Conservation (phyloP, 2,329 filamentous ascomycete species). For the Diaporthe australafricana region DNA sequence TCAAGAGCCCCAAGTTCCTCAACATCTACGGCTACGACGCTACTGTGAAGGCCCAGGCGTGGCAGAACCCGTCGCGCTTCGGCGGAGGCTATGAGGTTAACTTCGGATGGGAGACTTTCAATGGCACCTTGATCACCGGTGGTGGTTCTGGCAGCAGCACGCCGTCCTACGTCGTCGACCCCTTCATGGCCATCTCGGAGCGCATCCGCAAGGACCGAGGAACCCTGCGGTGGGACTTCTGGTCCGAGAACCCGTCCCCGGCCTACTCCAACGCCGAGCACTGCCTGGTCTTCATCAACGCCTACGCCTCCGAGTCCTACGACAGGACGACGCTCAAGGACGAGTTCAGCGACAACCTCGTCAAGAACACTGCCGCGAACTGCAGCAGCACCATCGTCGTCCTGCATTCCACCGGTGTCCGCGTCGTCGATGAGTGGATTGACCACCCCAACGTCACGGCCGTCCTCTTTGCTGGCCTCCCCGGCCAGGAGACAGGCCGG, state of each 20-base stretch:
- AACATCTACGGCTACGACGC: conserved; percentile 70
- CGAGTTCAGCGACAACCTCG: conserved; percentile 70
- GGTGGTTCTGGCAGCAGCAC: conserved; percentile 73
- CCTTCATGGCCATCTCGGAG: conserved; percentile 65
- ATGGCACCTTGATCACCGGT: conserved; percentile 57
- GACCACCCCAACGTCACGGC: conserved; percentile 74
- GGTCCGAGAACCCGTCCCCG: conserved; percentile 35
- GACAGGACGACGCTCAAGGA: conserved; percentile 73
- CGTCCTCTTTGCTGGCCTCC: conserved; percentile 72
- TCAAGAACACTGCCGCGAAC: conserved; percentile 66
- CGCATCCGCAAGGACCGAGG: conserved; percentile 68
- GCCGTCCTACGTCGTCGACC: conserved; percentile 83
- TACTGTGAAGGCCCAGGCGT: conserved; percentile 51
- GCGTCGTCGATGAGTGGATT: conserved; percentile 70
- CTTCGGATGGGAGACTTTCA: conserved; percentile 50
- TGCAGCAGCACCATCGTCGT: conserved; percentile 74
- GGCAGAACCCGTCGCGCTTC: conserved; percentile 33
- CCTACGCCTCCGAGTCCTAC: conserved; percentile 79
- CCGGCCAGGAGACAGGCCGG: conserved; percentile 71
- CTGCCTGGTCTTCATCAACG: conserved; percentile 76
- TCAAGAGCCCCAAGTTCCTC: conserved; percentile 67
- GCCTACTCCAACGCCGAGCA: conserved; percentile 35
- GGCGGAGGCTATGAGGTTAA: conserved; percentile 68
- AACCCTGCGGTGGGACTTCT: conserved; percentile 47
- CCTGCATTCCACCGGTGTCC: conserved; percentile 72